Conservation (phyloP, 371 early-diverging fungal species). For the Lichtheimia hyalospora region DNA sequence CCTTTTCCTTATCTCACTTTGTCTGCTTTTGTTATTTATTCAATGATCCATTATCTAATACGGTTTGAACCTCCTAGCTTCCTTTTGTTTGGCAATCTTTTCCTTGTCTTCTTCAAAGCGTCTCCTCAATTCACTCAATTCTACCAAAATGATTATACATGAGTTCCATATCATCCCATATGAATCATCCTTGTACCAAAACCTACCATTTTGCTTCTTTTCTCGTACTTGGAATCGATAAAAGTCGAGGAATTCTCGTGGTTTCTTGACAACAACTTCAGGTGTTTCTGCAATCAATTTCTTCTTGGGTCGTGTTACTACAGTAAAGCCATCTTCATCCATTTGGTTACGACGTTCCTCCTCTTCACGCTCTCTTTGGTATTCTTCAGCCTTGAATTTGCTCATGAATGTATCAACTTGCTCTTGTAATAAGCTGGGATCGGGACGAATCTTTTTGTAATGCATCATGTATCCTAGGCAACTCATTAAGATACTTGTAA, state of each 20-base stretch:
- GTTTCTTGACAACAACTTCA: constrained; percentile 47
- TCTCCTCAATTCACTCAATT: constrained; percentile 81
- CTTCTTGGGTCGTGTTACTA: constrained; percentile 73
- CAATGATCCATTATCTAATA: constrained; percentile 56
- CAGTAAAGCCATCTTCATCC: constrained; percentile 94
- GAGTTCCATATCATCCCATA: not conserved
- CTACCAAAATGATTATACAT: constrained; percentile 32
- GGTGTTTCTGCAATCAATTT: constrained; percentile 57
- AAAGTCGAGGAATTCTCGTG: constrained; percentile 77
- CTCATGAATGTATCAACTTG: constrained; percentile 75
- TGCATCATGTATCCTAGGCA: constrained; percentile 32
- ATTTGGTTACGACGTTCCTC: constrained; percentile 71
- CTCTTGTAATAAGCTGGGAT: constrained; percentile 50
- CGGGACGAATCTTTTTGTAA: constrained; percentile 62
- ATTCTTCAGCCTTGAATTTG: constrained; percentile 82
- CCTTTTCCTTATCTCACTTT: not conserved
- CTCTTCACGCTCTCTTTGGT: constrained; percentile 64
- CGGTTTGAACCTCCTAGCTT: constrained; percentile 82
- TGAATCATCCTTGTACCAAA: not conserved
- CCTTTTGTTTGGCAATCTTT: constrained; percentile 80
- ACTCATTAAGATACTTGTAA: not conserved
- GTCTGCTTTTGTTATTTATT: not conserved
- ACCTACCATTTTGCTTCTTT: constrained; percentile 80
- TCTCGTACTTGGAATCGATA: constrained; percentile 95
- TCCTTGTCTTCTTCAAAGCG: constrained; percentile 93